A percentile compares a stretch with the other conserved stretches of the same genome.
Conservation (phyloP, 129 eudicot genomes). For the Oenanthe sinensis region DNA sequence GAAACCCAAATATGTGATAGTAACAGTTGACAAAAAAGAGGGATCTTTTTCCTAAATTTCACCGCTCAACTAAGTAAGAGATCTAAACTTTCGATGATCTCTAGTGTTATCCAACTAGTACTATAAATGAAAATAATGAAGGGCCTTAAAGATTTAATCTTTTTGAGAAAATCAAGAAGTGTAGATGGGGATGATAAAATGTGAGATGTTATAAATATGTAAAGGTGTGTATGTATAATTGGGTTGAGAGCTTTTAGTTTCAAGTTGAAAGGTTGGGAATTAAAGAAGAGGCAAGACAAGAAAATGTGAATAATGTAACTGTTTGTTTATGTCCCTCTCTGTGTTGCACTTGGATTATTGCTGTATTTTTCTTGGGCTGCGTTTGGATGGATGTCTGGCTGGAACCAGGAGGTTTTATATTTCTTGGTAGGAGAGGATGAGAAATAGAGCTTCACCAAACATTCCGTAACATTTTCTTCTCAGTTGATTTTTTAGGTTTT, state of each 20-base stretch:
- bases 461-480: too few relatives aligned
- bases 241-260: neutral
- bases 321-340: neutral
- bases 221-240: neutral
- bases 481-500: too few relatives aligned
- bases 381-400: neutral
- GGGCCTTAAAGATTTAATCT: neutral
- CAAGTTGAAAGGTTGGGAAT: slow-evolving; percentile 8
- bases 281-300: neutral
- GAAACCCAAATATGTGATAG: neutral
- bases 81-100: slow-evolving; percentile 8
- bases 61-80: slow-evolving; percentile 5
- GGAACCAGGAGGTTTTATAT: too few relatives aligned
- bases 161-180: neutral
- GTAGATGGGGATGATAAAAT: slow-evolving; percentile 1
- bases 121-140: neutral
- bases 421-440: too few relatives aligned
- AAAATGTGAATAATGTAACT: neutral
- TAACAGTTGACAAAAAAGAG: neutral
- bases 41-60: slow-evolving; percentile 4
- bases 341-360: neutral
- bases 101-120: neutral
- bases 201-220: neutral
- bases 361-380: neutral
- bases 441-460: too few relatives aligned